Conservation (phyloP, 225 moss, liverwort and hornwort genomes). For the Takakia lepidozioides region DNA sequence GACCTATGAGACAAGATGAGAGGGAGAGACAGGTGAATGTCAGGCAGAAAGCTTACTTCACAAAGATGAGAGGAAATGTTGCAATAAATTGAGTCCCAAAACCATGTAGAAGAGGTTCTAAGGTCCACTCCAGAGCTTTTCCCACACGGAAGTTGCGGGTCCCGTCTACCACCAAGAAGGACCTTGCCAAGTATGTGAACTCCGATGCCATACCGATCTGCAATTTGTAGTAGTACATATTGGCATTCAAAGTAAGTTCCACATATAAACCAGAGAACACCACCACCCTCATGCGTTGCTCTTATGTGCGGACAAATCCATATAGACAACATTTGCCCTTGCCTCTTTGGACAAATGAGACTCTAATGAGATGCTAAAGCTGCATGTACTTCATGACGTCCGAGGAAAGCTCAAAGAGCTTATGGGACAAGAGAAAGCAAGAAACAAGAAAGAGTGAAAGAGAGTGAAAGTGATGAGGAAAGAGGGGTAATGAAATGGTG, state of each 20-base stretch:
- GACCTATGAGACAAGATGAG: background rate
- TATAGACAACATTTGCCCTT: background rate
- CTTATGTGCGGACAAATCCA: no score
- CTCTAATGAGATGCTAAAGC: no score
- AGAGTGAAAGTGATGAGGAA: no score
- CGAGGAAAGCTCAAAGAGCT: no score
- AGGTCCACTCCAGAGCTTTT: constrained; percentile 93
- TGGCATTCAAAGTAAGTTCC: background rate
- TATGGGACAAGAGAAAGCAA: no score
- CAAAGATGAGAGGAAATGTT: constrained; percentile 79
- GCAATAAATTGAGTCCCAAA: constrained; percentile 92
- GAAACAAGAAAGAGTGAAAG: no score
- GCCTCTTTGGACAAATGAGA: background rate
- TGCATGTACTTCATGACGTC: no score
- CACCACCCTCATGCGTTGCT: no score
- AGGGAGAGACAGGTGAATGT: background rate
- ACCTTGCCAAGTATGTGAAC: constrained; percentile 95
- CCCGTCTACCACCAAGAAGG: constrained; percentile 87
- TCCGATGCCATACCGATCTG: constrained; percentile 95
- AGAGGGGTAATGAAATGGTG: no score
- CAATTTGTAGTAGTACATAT: no score
- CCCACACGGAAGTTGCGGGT: constrained; percentile 71
- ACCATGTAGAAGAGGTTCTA: constrained; percentile 91
- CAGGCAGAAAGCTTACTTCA: constrained; percentile 69
- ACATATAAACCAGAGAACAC: background rate